Conservation (phyloP, 2,329 filamentous ascomycete genomes). For the Botrytis sinoallii region DNA sequence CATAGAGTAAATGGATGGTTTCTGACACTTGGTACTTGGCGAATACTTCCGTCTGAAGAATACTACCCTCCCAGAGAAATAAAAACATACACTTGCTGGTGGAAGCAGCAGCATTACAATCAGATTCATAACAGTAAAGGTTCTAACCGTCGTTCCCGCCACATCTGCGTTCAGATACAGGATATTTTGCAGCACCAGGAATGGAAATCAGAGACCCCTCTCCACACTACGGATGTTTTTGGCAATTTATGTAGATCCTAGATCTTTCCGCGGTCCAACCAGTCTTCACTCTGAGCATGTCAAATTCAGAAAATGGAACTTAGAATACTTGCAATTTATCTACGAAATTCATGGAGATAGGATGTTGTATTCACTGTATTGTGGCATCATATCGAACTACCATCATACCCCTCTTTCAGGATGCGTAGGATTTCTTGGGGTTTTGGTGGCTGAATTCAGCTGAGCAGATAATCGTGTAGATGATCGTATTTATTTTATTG, state of each 20-base stretch:
- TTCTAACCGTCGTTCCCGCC: background rate
- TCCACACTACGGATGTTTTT: background rate
- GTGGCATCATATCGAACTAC: accelerated
- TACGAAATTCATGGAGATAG: background rate
- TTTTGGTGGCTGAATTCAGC: too few relatives aligned
- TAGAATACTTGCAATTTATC: background rate
- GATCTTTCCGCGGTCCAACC: background rate
- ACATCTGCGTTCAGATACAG: background rate
- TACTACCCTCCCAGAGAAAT: accelerated
- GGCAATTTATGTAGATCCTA: accelerated
- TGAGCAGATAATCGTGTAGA: too few relatives aligned
- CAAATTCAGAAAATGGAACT: background rate
- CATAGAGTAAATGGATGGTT: background rate
- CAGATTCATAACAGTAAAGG: too few relatives aligned
- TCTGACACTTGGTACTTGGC: background rate
- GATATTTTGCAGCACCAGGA: background rate
- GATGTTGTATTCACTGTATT: background rate
- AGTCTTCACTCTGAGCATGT: background rate
- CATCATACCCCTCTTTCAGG: background rate
- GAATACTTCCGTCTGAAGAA: background rate
- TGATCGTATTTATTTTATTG: too few relatives aligned
- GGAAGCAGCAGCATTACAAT: background rate
- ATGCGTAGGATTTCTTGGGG: too few relatives aligned
- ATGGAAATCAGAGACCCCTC: background rate
- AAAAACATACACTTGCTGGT: accelerated